Evolutionary conservation across 306 rosid species (phyloP), one percentile per base, ranked within the genome.

Genomic region (Neltuma alba): DNA sequence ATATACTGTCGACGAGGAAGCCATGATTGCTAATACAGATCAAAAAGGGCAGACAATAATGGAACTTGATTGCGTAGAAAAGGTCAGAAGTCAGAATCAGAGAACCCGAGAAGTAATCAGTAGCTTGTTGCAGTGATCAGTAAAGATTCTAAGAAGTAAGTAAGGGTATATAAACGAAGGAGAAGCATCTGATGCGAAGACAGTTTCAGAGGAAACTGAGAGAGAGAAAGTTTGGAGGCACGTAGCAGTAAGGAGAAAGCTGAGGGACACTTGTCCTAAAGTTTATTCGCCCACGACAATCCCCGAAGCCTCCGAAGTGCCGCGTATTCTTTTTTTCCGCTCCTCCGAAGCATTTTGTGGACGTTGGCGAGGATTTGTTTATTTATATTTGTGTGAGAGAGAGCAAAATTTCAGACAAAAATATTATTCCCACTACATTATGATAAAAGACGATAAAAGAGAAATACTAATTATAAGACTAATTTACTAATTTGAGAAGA

Each of bases 1-100:
- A 52, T 12, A 25, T 8, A 57, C 99, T 68, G 71, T 47, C 71
- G 40, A n/a, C 47, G 30, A n/a, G 48, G 82, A 78, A 61, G 87
- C 80, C 94, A 88, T 87, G 81, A 72, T 72, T 70, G 73, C 7
- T 4, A 21, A 65, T 6, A 2, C 2, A 21, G 50, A 37, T 21
- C 25, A 50, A n/a, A 10, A 11, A 71, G 8, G 18, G 4, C 3
- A 6, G 18, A 45, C 7, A 1, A 44, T 11, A 6, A 36, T 6
- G 9, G 15, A 21, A 34, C 13, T 62, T 27, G 11, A 61, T 28
- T 7, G 20, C 28, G 67, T 0, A 21, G 61, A 15, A 16, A 6
- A 47, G 16, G 55, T 4, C 23, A 50, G 57, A 18, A 58, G 20
- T 58, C 1, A 58, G 8, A 13, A 28, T 28, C 66, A 28, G 34